Evolutionary conservation across 2,329 filamentous ascomycete genomes (phyloP).

Genomic region (Pyrenochaeta sp.): DNA sequence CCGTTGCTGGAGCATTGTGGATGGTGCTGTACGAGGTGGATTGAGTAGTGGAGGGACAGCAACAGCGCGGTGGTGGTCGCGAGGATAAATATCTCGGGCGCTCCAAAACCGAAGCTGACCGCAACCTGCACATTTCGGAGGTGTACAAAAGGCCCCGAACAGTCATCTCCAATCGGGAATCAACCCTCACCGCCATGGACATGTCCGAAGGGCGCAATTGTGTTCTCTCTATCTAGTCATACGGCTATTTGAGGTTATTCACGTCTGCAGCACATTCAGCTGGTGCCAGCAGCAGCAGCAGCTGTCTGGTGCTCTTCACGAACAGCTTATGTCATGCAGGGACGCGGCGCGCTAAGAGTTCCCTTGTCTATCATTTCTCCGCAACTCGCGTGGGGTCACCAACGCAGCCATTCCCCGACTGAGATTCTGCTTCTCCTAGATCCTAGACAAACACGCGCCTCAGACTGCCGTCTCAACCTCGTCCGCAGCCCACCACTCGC

Average conservation of each 20-base stretch:
- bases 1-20: conserved; percentile 48
- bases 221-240: conserved; percentile 6
- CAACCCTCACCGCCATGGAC: conserved; percentile 4
- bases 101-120: conserved; percentile 37
- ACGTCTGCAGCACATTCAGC: conserved; percentile 12
- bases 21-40: conserved; percentile 13
- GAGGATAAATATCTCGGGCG: conserved; percentile 30
- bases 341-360: conserved; percentile 13
- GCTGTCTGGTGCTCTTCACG: too few relatives aligned
- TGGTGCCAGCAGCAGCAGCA: conserved; percentile 7
- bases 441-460: conserved; percentile 1
- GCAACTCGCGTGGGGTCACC: conserved; percentile 26
- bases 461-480: background rate
- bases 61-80: conserved; percentile 13
- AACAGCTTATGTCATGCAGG: conserved; percentile 24
- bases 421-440: conserved; percentile 4
- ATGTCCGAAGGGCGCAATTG: conserved; percentile 28
- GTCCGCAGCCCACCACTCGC: conserved; percentile 2
- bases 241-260: conserved; percentile 39
- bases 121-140: conserved; percentile 17
- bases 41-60: conserved; percentile 15
- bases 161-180: conserved; percentile 26
- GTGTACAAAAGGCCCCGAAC: conserved; percentile 15
- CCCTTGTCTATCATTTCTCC: conserved; percentile 16
- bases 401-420: conserved; percentile 11